Base-by-base conservation (phyloP, 441 rosid genomes). In the Bruguiera hainesii region DNA sequence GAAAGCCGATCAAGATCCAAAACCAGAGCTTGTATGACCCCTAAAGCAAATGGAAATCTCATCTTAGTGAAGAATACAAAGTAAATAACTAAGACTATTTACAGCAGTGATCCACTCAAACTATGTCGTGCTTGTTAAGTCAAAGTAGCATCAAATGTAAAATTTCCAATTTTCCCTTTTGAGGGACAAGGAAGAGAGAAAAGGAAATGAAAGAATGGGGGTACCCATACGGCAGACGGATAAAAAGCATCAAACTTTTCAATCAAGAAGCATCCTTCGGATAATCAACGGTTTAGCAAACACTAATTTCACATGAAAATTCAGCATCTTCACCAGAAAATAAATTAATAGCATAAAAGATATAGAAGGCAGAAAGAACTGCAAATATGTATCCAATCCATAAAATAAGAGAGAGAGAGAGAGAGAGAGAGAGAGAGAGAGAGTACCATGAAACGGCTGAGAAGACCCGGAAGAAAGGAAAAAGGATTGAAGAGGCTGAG, bases 401-500 rank as follows among this genome's bases (percentile, higher is more conserved):
- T 23, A 21, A 15, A 10, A 10, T 13, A 8, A 23, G 23, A 53
- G 10, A 13, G 6, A 9, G 23, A 3, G n/a, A 48, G 31, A 71
- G 70, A 18, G 19, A 20, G 1, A 3, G n/a, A 48, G 31, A 71
- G 70, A 18, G 19, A 20, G 1, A 21, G 62, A 67, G 16, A 11
- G 56, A 10, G 51, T 79, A 87, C 90, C 90, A 4, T 78, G 76
- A 65, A 81, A 87, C 69, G 87, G 72, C 63, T 84, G 61, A 69
- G 85, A 75, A 53, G 90, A 75, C 60, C 76, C 81, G 5, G 18
- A 42, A 65, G 87, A 75, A 56, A 87, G 76, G 79, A 85, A 81
- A 49, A 82, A 75, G 8, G 84, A 57, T 49, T 78, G 84, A 16
- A 65, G 77, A 61, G 79, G 72, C 31, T 77, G 78, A 61, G 79